These are phyloP conservation scores for Clathrospora elynae DNA, from an alignment of 2,329 filamentous ascomycete genomes.

Conservation along the genomic window DNA sequence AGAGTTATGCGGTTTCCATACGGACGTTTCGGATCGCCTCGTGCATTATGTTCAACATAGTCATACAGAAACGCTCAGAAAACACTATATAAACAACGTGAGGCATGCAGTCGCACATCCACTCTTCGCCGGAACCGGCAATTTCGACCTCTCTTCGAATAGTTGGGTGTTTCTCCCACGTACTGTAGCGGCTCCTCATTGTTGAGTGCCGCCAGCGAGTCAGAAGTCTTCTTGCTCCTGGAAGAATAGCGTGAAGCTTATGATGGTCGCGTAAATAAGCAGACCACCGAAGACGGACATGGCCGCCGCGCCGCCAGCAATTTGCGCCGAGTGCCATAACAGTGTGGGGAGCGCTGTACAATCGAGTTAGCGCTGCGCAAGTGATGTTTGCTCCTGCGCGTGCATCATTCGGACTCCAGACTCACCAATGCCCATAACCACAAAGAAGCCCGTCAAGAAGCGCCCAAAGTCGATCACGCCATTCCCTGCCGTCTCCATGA, in stretches of 20 bases:
- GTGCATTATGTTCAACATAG: constrained; percentile 21
- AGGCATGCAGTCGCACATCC: constrained; percentile 7
- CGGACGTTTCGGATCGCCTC: background rate
- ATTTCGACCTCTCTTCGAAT: constrained; percentile 1
- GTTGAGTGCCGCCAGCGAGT: constrained; percentile 36
- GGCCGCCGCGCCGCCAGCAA: constrained; percentile 81
- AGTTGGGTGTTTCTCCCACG: constrained; percentile 1
- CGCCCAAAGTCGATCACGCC: constrained; percentile 90
- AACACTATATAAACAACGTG: constrained; percentile 21
- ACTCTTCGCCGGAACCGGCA: background rate
- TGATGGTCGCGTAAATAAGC: constrained; percentile 96
- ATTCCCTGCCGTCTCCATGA: constrained; percentile 82
- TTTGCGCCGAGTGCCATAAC: constrained; percentile 84
- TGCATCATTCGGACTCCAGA: constrained; percentile 30
- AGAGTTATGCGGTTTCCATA: background rate
- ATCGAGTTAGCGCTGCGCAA: constrained; percentile 18
- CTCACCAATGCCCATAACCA: constrained; percentile 96
- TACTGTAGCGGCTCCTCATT: constrained; percentile 16
- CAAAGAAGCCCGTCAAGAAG: constrained; percentile 93
- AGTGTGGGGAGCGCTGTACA: constrained; percentile 79
- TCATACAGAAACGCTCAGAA: constrained; percentile 37
- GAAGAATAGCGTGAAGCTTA: constrained; percentile 98
- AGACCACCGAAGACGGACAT: constrained; percentile 94
- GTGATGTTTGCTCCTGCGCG: background rate
- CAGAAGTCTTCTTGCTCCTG: constrained; percentile 96